These are phyloP conservation scores for Chenopodium formosanum DNA, from an alignment of 148 eudicot genomes.

Conservation along the genomic window DNA sequence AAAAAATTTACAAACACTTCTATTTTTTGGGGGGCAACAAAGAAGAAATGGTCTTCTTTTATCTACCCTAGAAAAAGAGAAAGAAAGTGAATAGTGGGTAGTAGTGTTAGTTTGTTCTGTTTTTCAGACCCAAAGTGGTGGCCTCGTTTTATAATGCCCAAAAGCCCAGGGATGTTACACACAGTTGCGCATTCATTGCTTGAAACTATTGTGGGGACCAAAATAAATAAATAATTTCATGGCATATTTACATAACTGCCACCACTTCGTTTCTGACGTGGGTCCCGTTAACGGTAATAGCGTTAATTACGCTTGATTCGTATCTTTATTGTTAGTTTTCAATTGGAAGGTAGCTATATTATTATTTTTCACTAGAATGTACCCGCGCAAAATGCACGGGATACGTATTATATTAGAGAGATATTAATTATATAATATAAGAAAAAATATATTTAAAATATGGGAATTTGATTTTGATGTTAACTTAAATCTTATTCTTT, in stretches of 20 bases:
- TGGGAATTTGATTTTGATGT: too few species aligned
- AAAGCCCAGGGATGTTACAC: background rate
- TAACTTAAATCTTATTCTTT: too few species aligned
- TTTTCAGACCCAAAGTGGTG: conserved; percentile 4
- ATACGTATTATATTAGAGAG: too few species aligned
- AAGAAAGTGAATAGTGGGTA: background rate
- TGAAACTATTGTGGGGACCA: background rate
- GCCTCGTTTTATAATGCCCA: conserved; percentile 22
- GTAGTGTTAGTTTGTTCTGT: background rate
- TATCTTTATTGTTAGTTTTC: conserved; percentile 14
- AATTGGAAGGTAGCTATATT: background rate
- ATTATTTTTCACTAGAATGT: too few species aligned
- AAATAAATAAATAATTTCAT: background rate
- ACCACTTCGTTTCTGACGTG: background rate
- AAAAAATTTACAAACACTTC: conserved; percentile 14
- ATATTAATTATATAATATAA: too few species aligned
- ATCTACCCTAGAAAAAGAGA: background rate
- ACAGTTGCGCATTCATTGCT: background rate
- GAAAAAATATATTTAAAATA: too few species aligned
- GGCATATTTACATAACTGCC: conserved; percentile 34
- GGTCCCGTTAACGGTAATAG: conserved; percentile 44
- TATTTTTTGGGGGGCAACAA: conserved; percentile 1
- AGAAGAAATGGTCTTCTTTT: background rate
- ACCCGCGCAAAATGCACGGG: too few species aligned
- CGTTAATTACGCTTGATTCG: conserved; percentile 38